phyloP scores from a whole-genome alignment of 108 stramenopile species.

The Epipyxis sp. region DNA sequence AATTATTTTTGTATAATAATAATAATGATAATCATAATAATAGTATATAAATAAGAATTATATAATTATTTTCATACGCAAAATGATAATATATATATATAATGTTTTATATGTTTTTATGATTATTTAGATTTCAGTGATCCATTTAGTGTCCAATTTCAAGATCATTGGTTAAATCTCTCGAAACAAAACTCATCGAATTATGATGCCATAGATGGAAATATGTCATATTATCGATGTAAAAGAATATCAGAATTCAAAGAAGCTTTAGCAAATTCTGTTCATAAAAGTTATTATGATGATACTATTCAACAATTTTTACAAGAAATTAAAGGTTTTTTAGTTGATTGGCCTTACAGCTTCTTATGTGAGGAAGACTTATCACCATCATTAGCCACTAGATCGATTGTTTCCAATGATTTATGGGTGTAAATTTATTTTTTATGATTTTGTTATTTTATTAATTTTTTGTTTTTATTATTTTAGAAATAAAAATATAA shows the following conservation, averaged over 20 bases:
- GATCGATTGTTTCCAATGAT: conserved; percentile 5
- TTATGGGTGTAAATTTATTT: conserved; percentile 25
- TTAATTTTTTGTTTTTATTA: too few species aligned
- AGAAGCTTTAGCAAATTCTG: neutral
- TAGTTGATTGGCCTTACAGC: conserved; percentile 20
- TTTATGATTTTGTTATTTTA: too few species aligned
- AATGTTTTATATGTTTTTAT: too few species aligned
- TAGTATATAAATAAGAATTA: too few species aligned
- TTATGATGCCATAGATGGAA: conserved; percentile 26
- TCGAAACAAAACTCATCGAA: conserved; percentile 3
- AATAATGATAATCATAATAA: too few species aligned
- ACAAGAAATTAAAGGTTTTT: neutral
- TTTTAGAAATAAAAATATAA: too few species aligned
- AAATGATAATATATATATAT: too few species aligned
- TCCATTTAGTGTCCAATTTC: neutral
- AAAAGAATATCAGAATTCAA: neutral
- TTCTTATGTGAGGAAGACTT: conserved; percentile 1
- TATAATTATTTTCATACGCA: too few species aligned
- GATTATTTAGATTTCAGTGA: conserved; percentile 20
- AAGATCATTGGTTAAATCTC: neutral
- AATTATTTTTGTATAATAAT: too few species aligned
- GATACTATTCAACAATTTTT: neutral
- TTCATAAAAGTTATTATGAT: neutral
- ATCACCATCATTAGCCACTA: conserved; percentile 7
- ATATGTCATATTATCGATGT: conserved; percentile 11